A percentile compares a stretch with the other conserved stretches of the same genome.
Conservation (phyloP, 2,329 filamentous ascomycete species). For the Dothideomycetidae sp. region DNA sequence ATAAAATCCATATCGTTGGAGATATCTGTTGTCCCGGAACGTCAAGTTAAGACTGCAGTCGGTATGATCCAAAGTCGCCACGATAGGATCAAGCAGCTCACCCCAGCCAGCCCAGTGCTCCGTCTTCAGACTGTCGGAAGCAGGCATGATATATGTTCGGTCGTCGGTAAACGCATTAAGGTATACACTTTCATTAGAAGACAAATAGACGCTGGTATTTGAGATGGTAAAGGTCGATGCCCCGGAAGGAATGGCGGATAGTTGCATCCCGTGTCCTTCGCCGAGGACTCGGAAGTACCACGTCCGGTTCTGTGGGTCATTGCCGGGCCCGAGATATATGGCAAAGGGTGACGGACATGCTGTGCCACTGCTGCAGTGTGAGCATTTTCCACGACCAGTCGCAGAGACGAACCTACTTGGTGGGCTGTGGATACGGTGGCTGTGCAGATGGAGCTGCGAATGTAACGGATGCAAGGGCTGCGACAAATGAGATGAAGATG, state of each 20-base stretch:
- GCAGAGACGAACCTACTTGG: no score
- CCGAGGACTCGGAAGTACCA: not conserved
- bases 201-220: not conserved
- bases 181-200: not conserved
- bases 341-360: not conserved
- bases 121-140: not conserved
- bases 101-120: not conserved
- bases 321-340: not conserved
- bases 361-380: no score
- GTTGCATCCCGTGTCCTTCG: not conserved
- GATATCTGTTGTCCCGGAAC: not conserved
- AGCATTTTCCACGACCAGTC: no score
- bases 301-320: not conserved
- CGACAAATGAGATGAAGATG: no score
- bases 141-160: not conserved
- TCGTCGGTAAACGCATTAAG: not conserved
- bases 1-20: not conserved
- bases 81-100: not conserved
- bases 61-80: not conserved
- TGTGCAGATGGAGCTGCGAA: no score
- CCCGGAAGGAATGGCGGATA: not conserved
- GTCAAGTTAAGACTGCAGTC: not conserved
- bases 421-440: no score
- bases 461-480: no score
- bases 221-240: not conserved